Base-by-base conservation (phyloP, 2,329 filamentous ascomycete genomes). In the Epicoccum sorghinum region DNA sequence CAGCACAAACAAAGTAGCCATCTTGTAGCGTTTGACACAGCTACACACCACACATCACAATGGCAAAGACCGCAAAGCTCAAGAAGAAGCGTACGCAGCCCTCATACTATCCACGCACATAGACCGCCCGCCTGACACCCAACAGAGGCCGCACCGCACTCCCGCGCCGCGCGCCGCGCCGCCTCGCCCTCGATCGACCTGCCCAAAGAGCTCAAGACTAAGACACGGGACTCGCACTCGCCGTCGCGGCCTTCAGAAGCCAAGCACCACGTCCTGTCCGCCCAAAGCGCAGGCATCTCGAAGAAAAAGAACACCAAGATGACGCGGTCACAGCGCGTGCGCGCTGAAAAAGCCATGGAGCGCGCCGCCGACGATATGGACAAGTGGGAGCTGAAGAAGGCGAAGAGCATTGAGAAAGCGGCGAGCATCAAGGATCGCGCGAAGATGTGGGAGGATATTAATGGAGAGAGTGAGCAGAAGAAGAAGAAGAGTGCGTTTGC, bases 91-190 rank as follows among this genome's bases (percentile, higher is more conserved):
- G 77, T 78, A 66, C 18, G 62, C 7, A 29, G 12, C n/a, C 13
- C 38, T 33, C 18, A 18, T 18, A 18, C 18, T 22, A 13, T 30
- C 18, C 32, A 13, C 22, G 24, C 12, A 10, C 35, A 22, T 4
- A 18, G 18, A 18, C 2, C 13, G 22, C 57, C 14, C 29, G 18
- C 23, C 65, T 65, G 53, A 68, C 33, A 18, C 14, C 18, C 12
- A 14, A 6, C 68, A 89, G 86, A 78, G 49, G 79, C 80, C 35
- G 90, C 89, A 4, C 75, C 86, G 53, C 89, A 88, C 78, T 93
- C 90, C 47, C 88, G 90, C 61, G 89, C 88, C 54, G 88, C 89
- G 36, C 85, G 89, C 68, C 86, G 90, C 60, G 89, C 86, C 41
- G 85, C 85, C 13, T 89, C 88, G 4, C 87, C 89, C 24, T 81